These are phyloP conservation scores for Monosporascus sp. DNA, from an alignment of 2,329 filamentous ascomycete genomes.

Conservation along the genomic window DNA sequence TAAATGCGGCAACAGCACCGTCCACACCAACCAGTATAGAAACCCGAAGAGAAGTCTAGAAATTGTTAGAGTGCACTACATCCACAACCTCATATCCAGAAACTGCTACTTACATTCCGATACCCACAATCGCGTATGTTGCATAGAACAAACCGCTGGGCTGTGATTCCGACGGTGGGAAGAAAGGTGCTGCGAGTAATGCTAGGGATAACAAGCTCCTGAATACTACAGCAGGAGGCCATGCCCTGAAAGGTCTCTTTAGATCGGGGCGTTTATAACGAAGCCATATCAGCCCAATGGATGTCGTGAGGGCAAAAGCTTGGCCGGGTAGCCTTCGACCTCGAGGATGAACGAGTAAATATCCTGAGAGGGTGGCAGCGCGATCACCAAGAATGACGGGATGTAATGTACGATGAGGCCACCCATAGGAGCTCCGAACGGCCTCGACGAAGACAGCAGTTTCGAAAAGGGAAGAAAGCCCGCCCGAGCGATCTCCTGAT, in stretches of 20 bases:
- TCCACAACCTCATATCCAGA: neutral
- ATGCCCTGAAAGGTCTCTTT: slow-evolving; percentile 60
- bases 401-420: slow-evolving; percentile 65
- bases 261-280: slow-evolving; percentile 55
- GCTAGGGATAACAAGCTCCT: slow-evolving; percentile 48
- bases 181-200: slow-evolving; percentile 56
- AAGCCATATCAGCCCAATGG: slow-evolving; percentile 55
- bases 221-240: slow-evolving; percentile 53
- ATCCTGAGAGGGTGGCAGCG: slow-evolving; percentile 54
- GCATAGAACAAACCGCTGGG: slow-evolving; percentile 46
- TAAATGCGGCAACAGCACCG: slow-evolving; percentile 52
- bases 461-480: slow-evolving; percentile 63
- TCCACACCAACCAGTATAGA: slow-evolving; percentile 66
- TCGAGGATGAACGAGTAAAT: slow-evolving; percentile 71
- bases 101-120: slow-evolving; percentile 42
- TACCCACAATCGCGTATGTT: slow-evolving; percentile 48
- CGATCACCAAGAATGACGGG: slow-evolving; percentile 62
- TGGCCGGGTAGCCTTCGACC: slow-evolving; percentile 63
- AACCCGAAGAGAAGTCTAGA: slow-evolving; percentile 54
- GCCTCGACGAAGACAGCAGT: slow-evolving; percentile 57
- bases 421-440: slow-evolving; percentile 62
- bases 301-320: slow-evolving; percentile 52
- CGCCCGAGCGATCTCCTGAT: slow-evolving; percentile 68
- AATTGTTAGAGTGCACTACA: slow-evolving; percentile 8
- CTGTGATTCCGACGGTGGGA: slow-evolving; percentile 47